These are phyloP conservation scores for Nicotiana knightiana DNA, from an alignment of 257 asterid genomes.

Conservation along the genomic window DNA sequence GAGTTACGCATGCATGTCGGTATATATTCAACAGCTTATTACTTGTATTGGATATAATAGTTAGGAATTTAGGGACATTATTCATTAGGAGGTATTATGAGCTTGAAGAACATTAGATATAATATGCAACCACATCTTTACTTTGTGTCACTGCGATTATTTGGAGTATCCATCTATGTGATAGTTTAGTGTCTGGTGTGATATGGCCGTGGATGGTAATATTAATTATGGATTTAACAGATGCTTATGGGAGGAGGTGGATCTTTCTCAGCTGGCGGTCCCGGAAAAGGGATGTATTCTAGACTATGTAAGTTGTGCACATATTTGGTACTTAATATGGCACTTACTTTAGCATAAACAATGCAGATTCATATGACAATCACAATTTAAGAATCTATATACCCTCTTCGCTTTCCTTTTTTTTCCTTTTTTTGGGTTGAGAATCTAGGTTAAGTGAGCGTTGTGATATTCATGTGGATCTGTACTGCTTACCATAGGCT, in stretches of 20 bases:
- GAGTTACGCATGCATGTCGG: background rate
- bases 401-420: background rate
- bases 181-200: background rate
- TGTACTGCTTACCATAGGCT: background rate
- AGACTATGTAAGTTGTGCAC: slow-evolving; percentile 62
- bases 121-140: background rate
- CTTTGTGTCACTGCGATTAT: background rate
- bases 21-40: background rate
- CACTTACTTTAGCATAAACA: background rate
- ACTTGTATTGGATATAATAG: background rate
- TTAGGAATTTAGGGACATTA: background rate
- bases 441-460: background rate
- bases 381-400: background rate
- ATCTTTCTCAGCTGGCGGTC: slow-evolving; percentile 95
- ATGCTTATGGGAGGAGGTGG: slow-evolving; percentile 99
- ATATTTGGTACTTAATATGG: background rate
- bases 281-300: slow-evolving; percentile 96
- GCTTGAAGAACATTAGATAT: background rate
- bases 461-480: background rate
- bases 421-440: background rate
- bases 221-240: slow-evolving; percentile 31
- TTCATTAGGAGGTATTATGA: background rate
- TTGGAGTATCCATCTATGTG: background rate
- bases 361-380: background rate
- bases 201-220: background rate